Conservation (phyloP, 2,329 filamentous ascomycete genomes). For the Nemania serpens region DNA sequence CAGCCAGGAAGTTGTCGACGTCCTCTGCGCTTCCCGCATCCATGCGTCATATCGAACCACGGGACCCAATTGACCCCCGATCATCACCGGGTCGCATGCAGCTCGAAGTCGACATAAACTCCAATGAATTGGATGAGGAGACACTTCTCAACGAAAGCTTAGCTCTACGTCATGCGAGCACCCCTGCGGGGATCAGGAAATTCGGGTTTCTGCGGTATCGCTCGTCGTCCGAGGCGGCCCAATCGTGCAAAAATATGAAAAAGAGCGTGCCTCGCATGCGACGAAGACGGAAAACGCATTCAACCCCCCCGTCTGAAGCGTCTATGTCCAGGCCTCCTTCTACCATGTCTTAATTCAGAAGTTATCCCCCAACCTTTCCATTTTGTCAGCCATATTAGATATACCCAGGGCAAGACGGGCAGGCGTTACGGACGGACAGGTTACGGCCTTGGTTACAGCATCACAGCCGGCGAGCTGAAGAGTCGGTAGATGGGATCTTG, state of each 20-base stretch:
- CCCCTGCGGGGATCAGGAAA: slow-evolving; percentile 35
- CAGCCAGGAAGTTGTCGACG: slow-evolving; percentile 15
- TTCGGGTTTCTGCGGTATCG: slow-evolving; percentile 35
- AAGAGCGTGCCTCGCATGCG: slow-evolving; percentile 39
- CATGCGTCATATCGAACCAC: slow-evolving; percentile 11
- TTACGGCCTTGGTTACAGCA: slow-evolving; percentile 25
- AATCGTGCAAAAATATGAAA: slow-evolving; percentile 38
- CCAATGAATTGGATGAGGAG: slow-evolving; percentile 28
- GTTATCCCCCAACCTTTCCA: not conserved
- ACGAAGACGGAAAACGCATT: slow-evolving; percentile 29
- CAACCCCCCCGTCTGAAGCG: slow-evolving; percentile 9
- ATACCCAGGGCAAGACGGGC: slow-evolving; percentile 34
- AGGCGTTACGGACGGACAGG: slow-evolving; percentile 27
- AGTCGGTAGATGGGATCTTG: slow-evolving; percentile 13
- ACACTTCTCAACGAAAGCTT: slow-evolving; percentile 24
- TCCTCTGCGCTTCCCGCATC: slow-evolving; percentile 4
- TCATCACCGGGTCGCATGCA: slow-evolving; percentile 23
- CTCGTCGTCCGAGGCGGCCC: slow-evolving; percentile 37
- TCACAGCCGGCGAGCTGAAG: slow-evolving; percentile 27
- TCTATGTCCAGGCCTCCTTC: slow-evolving; percentile 17
- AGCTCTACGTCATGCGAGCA: slow-evolving; percentile 31
- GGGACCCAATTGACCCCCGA: slow-evolving; percentile 22
- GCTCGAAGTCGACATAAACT: slow-evolving; percentile 33
- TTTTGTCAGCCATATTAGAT: slow-evolving; percentile 28
- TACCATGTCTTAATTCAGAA: slow-evolving; percentile 19